phyloP scores from a whole-genome alignment of 2,329 filamentous ascomycete genomes.

The Mollisia scopiformis region DNA sequence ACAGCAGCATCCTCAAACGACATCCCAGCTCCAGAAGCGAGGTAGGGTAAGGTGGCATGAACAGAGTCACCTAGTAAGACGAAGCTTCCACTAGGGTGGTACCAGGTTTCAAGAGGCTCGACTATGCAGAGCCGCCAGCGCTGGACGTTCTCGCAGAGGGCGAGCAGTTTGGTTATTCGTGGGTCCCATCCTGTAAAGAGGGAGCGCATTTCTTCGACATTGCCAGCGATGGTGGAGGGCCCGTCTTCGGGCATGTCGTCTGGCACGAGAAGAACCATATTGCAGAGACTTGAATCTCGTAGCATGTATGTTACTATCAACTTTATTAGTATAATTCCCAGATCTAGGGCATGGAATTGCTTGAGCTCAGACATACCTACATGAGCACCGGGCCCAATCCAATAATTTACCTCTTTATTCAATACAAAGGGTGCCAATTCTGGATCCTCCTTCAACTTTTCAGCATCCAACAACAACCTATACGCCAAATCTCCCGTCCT shows the following conservation, averaged over 20 bases:
- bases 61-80: neutral
- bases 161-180: neutral
- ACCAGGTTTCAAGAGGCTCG: neutral
- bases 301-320: neutral
- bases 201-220: neutral
- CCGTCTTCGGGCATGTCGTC: constrained; percentile 1
- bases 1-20: neutral
- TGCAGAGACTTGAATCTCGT: neutral
- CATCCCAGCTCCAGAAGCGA: neutral
- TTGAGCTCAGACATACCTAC: neutral
- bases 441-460: neutral
- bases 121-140: neutral
- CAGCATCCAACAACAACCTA: neutral
- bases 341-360: neutral
- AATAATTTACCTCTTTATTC: neutral
- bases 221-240: neutral
- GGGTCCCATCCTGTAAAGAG: neutral
- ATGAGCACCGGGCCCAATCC: neutral
- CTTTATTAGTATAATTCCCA: neutral
- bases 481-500: neutral
- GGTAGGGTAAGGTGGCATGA: neutral
- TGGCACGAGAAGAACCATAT: neutral
- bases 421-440: neutral
- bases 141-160: neutral
- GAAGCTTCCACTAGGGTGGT: neutral